phyloP scores from a whole-genome alignment of 257 asterid species.

The Ballota nigra region DNA sequence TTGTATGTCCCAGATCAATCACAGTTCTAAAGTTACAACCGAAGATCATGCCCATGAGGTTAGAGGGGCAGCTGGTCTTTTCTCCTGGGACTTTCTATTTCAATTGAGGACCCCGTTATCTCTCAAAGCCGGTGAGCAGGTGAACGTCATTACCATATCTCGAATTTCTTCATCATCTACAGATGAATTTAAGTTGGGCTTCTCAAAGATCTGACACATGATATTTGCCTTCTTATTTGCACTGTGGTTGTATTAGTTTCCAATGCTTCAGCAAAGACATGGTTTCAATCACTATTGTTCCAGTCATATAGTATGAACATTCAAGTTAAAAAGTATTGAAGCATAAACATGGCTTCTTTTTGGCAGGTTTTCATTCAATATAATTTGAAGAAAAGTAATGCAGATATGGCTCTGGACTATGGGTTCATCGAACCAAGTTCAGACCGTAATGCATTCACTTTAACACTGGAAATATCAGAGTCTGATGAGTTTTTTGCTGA shows the following conservation, averaged over 20 bases:
- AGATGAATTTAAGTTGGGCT: not conserved
- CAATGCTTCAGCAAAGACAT: not conserved
- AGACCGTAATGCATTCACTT: conserved; percentile 75
- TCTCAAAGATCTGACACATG: not conserved
- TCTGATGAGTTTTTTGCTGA: conserved; percentile 64
- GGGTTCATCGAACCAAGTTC: conserved; percentile 71
- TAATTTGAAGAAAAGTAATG: conserved; percentile 84
- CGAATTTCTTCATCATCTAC: not conserved
- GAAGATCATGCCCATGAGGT: conserved; percentile 94
- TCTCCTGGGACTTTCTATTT: conserved; percentile 85
- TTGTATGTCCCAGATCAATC: conserved; percentile 62
- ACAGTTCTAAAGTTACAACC: conserved; percentile 66
- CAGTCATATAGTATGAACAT: not conserved
- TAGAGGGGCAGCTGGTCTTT: conserved; percentile 86
- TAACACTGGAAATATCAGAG: conserved; percentile 77
- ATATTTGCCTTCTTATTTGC: not conserved
- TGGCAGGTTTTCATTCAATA: conserved; percentile 82
- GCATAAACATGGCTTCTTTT: conserved; percentile 10
- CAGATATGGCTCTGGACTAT: conserved; percentile 94
- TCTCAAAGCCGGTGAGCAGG: conserved; percentile 94
- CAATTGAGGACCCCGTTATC: conserved; percentile 73
- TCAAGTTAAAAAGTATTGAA: not conserved
- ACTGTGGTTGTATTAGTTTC: not conserved
- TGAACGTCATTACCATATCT: conserved; percentile 26
- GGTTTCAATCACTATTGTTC: not conserved